These are phyloP conservation scores for Scedosporium minutisporum DNA, from an alignment of 2,329 filamentous ascomycete species.

Conservation along the genomic window DNA sequence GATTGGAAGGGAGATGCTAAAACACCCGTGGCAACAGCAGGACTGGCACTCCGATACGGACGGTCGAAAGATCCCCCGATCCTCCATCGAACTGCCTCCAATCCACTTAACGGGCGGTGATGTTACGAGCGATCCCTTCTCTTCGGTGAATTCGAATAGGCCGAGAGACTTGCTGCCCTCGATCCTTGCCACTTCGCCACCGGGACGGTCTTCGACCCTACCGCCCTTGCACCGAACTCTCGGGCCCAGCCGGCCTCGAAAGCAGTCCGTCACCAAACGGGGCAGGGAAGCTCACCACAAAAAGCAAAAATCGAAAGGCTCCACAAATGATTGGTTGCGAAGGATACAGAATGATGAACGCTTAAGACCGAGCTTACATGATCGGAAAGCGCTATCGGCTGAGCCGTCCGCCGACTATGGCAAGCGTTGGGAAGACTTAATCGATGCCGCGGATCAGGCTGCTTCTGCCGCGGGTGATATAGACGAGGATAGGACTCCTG, in stretches of 20 bases:
- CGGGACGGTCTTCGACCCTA: slow-evolving; percentile 77
- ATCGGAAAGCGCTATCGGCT: slow-evolving; percentile 76
- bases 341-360: slow-evolving; percentile 52
- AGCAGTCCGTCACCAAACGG: slow-evolving; percentile 77
- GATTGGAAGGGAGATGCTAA: slow-evolving; percentile 1
- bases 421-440: slow-evolving; percentile 92
- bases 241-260: slow-evolving; percentile 64
- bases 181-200: slow-evolving; percentile 70
- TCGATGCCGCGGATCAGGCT: slow-evolving; percentile 65
- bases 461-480: slow-evolving; percentile 86
- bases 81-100: slow-evolving; percentile 64
- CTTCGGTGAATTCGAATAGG: slow-evolving; percentile 48
- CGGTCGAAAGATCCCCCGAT: slow-evolving; percentile 51
- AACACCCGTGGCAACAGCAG: slow-evolving; percentile 26
- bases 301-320: slow-evolving; percentile 61
- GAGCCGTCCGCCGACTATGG: slow-evolving; percentile 76
- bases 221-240: slow-evolving; percentile 71
- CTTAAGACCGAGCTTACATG: slow-evolving; percentile 55
- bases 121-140: slow-evolving; percentile 66
- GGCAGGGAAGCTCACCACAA: slow-evolving; percentile 69
- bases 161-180: slow-evolving; percentile 73
- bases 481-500: slow-evolving; percentile 82
- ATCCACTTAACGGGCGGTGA: slow-evolving; percentile 47
- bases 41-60: slow-evolving; percentile 66
- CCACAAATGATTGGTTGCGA: slow-evolving; percentile 57